Evolutionary conservation across 768 basidiomycete species (phyloP).

Genomic region (Roridomyces roridus): DNA sequence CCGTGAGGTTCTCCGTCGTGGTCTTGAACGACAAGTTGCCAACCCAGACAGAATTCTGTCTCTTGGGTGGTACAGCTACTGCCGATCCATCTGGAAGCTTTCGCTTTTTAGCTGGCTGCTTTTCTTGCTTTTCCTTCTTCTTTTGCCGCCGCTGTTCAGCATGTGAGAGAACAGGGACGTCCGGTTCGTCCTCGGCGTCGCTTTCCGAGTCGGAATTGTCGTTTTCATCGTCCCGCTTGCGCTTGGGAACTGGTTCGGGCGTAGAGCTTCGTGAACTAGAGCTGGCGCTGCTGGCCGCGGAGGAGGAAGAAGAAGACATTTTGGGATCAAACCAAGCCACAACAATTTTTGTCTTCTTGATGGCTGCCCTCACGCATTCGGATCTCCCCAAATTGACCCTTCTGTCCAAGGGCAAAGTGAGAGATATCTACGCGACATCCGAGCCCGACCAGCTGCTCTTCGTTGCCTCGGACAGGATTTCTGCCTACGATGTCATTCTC

Average conservation of each 20-base stretch:
- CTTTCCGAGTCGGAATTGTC: slow-evolving; percentile 27
- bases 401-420: slow-evolving; percentile 91
- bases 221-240: slow-evolving; percentile 34
- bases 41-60: slow-evolving; percentile 93
- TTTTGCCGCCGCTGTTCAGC: slow-evolving; percentile 73
- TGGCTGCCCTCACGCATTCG: slow-evolving; percentile 39
- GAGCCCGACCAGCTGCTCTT: slow-evolving; percentile 81
- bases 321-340: slow-evolving; percentile 10
- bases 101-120: slow-evolving; percentile 48
- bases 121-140: slow-evolving; percentile 43
- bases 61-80: slow-evolving; percentile 47
- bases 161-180: slow-evolving; percentile 71
- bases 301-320: slow-evolving; percentile 39
- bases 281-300: slow-evolving; percentile 36
- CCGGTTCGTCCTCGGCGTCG: slow-evolving; percentile 30
- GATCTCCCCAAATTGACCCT: slow-evolving; percentile 68
- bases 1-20: slow-evolving; percentile 69
- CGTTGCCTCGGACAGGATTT: slow-evolving; percentile 94
- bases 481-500: slow-evolving; percentile 95
- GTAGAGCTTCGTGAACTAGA: slow-evolving; percentile 29
- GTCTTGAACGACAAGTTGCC: slow-evolving; percentile 95
- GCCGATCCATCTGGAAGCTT: slow-evolving; percentile 49
- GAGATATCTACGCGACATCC: slow-evolving; percentile 88
- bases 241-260: slow-evolving; percentile 30
- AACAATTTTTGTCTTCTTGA: not conserved